phyloP scores from a whole-genome alignment of 305 asterid species.

The Solanum hybrid region DNA sequence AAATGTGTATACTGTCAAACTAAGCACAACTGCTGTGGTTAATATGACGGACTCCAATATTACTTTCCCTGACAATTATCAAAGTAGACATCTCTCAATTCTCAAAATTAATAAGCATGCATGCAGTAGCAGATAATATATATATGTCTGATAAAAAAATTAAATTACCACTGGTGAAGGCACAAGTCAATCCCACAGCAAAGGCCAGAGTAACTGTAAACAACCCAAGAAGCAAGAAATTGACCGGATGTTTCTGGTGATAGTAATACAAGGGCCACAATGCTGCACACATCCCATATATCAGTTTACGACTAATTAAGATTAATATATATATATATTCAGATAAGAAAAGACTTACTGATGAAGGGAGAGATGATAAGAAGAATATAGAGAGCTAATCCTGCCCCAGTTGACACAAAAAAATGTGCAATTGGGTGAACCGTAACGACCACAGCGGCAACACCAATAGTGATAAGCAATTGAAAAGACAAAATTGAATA shows the following conservation, averaged over 20 bases:
- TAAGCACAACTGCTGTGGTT: slow-evolving; percentile 42
- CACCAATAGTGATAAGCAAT: slow-evolving; percentile 40
- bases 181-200: slow-evolving; percentile 67
- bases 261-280: slow-evolving; percentile 60
- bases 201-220: slow-evolving; percentile 63
- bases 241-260: slow-evolving; percentile 72
- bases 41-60: slow-evolving; percentile 38
- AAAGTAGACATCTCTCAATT: background rate
- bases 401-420: slow-evolving; percentile 33
- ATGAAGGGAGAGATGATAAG: slow-evolving; percentile 30
- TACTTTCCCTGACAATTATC: slow-evolving; percentile 27
- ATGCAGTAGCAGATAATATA: background rate
- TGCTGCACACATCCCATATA: slow-evolving; percentile 28
- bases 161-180: slow-evolving; percentile 55
- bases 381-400: slow-evolving; percentile 29
- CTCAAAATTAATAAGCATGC: background rate
- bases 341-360: slow-evolving; percentile 13
- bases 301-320: background rate
- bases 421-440: slow-evolving; percentile 39
- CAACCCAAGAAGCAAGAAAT: slow-evolving; percentile 60
- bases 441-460: slow-evolving; percentile 39
- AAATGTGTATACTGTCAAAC: slow-evolving; percentile 55
- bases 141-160: background rate
- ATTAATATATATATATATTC: background rate
- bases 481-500: slow-evolving; percentile 46